Base-by-base conservation (phyloP, 2,329 filamentous ascomycete species). In the Hymenoscyphus albidus region DNA sequence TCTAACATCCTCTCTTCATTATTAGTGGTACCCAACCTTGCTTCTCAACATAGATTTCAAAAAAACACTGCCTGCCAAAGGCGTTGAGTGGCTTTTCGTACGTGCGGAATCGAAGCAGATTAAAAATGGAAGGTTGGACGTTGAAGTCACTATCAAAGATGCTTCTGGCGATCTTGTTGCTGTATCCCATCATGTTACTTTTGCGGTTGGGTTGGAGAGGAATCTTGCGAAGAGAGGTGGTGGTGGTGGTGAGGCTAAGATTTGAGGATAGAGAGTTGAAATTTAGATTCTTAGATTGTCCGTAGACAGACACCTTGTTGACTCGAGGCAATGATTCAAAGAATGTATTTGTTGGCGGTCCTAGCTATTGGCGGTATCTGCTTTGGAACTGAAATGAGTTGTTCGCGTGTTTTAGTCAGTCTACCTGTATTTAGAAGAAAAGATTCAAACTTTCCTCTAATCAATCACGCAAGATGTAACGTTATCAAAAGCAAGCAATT, bases 41-140 rank as follows among this genome's bases (percentile, higher is more conserved):
- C 78, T 88, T 18, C 77, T 95, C 73, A 92, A 91, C 74, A 72
- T 96, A 27, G 91, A 96, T 67, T 79, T 93, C 48, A 95, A 94
- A 79, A 91, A 89, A 74, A 75, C 81, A 6, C 74, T 96, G 56
- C 90, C 90, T 0, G 77, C 78, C 3, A 83, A 85, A 54, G 91
- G 91, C 0, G 85, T 86, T 1, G 87, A 91, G 74, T 95, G 89
- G 87, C 74, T 96, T 62, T 88, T 88, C 70, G 80, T 87, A 51
- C 81, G 90, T 39, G 81, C 88, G 13, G 81, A 83, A 62, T 81
- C 86, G 4, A 93, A 91, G 76, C 79, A 82, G 75, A 84, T 93
- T 54, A 82, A 81, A 69, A 87, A 92, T 68, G 91, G 91, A 0
- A 80, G 89, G 65, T 88, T 91, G 74, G 92, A 96, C 78, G 73